Evolutionary conservation across 257 asterid genomes (phyloP), one percentile per base, ranked within the genome.

Genomic region (Rhazya stricta): DNA sequence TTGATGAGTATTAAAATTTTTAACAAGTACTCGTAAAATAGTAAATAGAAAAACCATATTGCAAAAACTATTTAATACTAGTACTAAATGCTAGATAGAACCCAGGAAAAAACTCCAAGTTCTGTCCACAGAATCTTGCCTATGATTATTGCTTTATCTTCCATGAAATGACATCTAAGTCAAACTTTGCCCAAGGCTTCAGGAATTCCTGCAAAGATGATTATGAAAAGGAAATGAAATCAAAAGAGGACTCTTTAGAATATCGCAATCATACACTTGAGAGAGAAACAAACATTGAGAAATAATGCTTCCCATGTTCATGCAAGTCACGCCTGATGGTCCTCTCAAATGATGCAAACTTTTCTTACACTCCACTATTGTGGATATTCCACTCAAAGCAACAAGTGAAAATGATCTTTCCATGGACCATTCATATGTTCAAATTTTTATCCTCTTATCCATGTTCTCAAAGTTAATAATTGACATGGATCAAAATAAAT

Each of bases 201-300:
- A 13, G 23, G 57, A 72, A 74, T 62, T 63, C 81, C 88, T 83
- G 89, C 84, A 83, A 48, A 62, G 61, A 53, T 9, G 23, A 70
- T 27, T 29, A 73, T n/a, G 13, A 65, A 16, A n/a, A 57, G 13
- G 29, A 63, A 70, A 71, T 12, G 21, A 48, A 39, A 74, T 29
- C 48, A 9, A 43, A 46, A 37, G 7, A 60, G 6, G 41, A 54
- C 3, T 0, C 19, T 61, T 9, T 3, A 51, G n/a, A 51, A 19
- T 4, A 23, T 45, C 10, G 37, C 43, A 41, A 72, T 56, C 27
- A 25, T n/a, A 6, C 9, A 42, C 61, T 18, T 18, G n/a, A 30
- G 6, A 42, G 23, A 53, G 16, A 41, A 18, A 27, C 9, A n/a
- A 51, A 18, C n/a, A 51, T n/a, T 37, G 8, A 60, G 39, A 29